These are phyloP conservation scores for Knoxdaviesia capensis DNA, from an alignment of 2,329 filamentous ascomycete species.

Conservation along the genomic window DNA sequence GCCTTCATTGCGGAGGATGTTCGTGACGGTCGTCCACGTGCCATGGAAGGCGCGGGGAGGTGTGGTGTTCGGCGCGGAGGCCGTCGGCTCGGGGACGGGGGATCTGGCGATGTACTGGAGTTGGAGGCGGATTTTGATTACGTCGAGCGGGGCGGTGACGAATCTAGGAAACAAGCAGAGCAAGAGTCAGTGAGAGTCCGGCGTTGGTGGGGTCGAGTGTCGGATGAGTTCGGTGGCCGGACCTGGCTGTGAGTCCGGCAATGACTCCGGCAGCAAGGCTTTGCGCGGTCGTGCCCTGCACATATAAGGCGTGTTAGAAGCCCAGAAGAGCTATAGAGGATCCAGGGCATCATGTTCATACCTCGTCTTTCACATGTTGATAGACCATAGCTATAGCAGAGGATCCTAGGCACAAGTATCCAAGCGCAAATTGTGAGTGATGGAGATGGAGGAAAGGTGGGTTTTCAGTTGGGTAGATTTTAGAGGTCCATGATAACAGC, in stretches of 20 bases:
- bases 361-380: conserved; percentile 6
- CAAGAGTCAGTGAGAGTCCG: background rate
- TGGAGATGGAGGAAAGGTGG: no score
- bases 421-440: background rate
- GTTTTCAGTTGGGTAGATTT: no score
- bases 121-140: conserved; percentile 94
- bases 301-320: background rate
- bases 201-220: background rate
- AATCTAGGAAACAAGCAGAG: conserved; percentile 35
- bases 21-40: conserved; percentile 51
- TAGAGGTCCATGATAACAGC: no score
- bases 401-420: background rate
- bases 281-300: conserved; percentile 33
- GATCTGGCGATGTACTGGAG: conserved; percentile 33
- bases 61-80: background rate
- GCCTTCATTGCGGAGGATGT: conserved; percentile 66
- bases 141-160: conserved; percentile 84
- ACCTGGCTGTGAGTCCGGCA: conserved; percentile 79
- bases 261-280: conserved; percentile 34
- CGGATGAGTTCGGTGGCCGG: conserved; percentile 8
- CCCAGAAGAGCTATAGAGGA: background rate
- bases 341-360: background rate
- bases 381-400: background rate
- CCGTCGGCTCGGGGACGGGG: background rate
- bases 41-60: conserved; percentile 46